These are phyloP conservation scores for Cercophora scortea DNA, from an alignment of 495 filamentous ascomycete species.

Conservation along the genomic window DNA sequence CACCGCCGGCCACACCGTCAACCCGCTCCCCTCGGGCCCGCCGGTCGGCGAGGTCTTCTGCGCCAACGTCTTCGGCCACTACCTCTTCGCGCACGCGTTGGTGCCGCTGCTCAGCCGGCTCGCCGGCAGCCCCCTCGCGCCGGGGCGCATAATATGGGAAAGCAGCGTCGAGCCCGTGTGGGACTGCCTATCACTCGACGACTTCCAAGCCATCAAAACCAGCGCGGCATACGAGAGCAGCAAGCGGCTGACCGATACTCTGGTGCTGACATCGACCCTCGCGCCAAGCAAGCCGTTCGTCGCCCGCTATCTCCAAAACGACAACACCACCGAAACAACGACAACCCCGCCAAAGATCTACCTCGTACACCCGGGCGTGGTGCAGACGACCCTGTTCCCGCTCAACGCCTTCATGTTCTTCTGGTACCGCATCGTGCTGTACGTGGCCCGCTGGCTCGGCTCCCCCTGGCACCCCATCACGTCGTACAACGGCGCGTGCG, in stretches of 20 bases:
- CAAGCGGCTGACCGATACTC: constrained; percentile 78
- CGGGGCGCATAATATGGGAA: constrained; percentile 71
- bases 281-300: constrained; percentile 53
- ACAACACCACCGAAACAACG: not conserved
- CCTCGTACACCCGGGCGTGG: constrained; percentile 81
- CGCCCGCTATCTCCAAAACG: constrained; percentile 26
- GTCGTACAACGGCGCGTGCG: constrained; percentile 67
- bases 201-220: constrained; percentile 67
- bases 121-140: constrained; percentile 27
- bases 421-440: constrained; percentile 51
- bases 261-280: constrained; percentile 66
- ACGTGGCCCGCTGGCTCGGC: constrained; percentile 66
- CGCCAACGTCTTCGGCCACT: constrained; percentile 92
- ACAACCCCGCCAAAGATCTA: constrained; percentile 51
- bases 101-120: constrained; percentile 58
- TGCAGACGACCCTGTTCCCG: constrained; percentile 69
- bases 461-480: constrained; percentile 78
- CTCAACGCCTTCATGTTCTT: constrained; percentile 57
- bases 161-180: constrained; percentile 63
- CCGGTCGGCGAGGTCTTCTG: constrained; percentile 66
- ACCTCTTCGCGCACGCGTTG: constrained; percentile 76
- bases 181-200: constrained; percentile 50
- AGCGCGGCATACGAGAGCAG: constrained; percentile 67
- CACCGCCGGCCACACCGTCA: constrained; percentile 45
- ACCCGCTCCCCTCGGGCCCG: constrained; percentile 22